A percentile compares a stretch with the other conserved stretches of the same genome.
These are phyloP conservation scores for Ustilago xerochloae DNA, from an alignment of 1,284 basidiomycete species.

Conservation along the genomic window DNA sequence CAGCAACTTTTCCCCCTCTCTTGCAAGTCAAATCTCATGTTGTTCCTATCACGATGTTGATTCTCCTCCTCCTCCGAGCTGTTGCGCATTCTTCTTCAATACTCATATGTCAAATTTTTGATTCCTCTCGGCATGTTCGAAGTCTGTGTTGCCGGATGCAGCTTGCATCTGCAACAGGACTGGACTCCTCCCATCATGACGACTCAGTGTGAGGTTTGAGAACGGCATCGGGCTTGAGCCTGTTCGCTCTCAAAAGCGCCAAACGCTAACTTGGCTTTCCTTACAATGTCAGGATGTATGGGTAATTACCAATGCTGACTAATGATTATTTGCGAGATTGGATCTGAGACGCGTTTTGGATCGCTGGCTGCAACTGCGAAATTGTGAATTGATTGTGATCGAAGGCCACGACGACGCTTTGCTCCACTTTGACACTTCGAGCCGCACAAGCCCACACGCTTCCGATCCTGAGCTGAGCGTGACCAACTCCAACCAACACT, in stretches of 20 bases:
- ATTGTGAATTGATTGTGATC: slow-evolving; percentile 32
- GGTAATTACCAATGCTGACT: slow-evolving; percentile 8
- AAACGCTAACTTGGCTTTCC: too few species aligned
- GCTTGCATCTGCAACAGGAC: too few species aligned
- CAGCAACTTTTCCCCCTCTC: not conserved
- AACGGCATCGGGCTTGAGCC: too few species aligned
- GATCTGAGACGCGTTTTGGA: slow-evolving; percentile 2
- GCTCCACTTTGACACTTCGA: slow-evolving; percentile 24
- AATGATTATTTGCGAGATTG: not conserved
- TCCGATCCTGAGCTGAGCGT: not conserved
- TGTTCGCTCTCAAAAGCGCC: too few species aligned
- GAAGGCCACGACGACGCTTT: slow-evolving; percentile 47
- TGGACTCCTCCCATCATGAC: too few species aligned
- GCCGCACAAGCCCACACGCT: slow-evolving; percentile 29
- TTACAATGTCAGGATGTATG: too few species aligned
- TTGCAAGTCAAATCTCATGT: not conserved
- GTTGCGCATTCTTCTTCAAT: too few species aligned
- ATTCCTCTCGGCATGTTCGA: not conserved
- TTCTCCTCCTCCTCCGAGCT: not conserved
- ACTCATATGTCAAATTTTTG: not conserved
- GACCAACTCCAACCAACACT: slow-evolving; percentile 13
- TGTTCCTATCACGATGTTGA: slow-evolving; percentile 3
- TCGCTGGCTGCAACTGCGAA: not conserved
- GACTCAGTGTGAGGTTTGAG: too few species aligned
- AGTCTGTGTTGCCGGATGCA: not conserved